Percentiles rank a stretch among this genome's conserved stretches.
These are phyloP conservation scores for Delphinella strobiligena DNA, from an alignment of 2,329 filamentous ascomycete species.

Conservation along the genomic window DNA sequence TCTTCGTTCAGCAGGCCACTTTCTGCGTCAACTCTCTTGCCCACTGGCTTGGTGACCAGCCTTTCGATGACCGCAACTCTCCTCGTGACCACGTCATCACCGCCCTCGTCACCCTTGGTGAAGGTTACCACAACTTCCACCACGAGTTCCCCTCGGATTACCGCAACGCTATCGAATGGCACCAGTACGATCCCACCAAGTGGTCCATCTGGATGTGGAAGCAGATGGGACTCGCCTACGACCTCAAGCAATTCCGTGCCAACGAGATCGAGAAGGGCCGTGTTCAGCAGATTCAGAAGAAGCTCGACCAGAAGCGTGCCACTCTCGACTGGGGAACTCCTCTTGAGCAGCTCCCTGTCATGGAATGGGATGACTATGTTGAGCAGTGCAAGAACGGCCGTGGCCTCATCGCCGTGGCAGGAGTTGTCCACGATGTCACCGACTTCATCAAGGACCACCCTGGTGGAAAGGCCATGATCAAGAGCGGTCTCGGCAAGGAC, in stretches of 20 bases:
- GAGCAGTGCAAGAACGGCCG: constrained; percentile 66
- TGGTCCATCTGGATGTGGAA: constrained; percentile 81
- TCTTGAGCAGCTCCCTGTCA: constrained; percentile 71
- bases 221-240: constrained; percentile 69
- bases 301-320: constrained; percentile 76
- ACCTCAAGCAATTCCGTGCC: constrained; percentile 80
- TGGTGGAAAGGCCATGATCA: constrained; percentile 81
- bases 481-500: constrained; percentile 71
- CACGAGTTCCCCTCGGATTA: constrained; percentile 91
- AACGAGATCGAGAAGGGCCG: constrained; percentile 92
- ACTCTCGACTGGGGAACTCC: constrained; percentile 78
- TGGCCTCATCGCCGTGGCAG: constrained; percentile 64
- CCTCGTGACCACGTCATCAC: constrained; percentile 82
- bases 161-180: constrained; percentile 84
- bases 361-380: constrained; percentile 79
- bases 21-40: constrained; percentile 89
- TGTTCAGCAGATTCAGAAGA: constrained; percentile 82
- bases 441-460: constrained; percentile 82
- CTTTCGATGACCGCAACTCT: constrained; percentile 86
- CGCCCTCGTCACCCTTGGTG: constrained; percentile 71
- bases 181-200: constrained; percentile 86
- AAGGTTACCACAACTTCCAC: constrained; percentile 93
- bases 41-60: constrained; percentile 85
- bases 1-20: constrained; percentile 83
- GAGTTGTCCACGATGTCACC: constrained; percentile 74